phyloP scores from a whole-genome alignment of 495 filamentous ascomycete species.

The Penicillium longicatenatum region DNA sequence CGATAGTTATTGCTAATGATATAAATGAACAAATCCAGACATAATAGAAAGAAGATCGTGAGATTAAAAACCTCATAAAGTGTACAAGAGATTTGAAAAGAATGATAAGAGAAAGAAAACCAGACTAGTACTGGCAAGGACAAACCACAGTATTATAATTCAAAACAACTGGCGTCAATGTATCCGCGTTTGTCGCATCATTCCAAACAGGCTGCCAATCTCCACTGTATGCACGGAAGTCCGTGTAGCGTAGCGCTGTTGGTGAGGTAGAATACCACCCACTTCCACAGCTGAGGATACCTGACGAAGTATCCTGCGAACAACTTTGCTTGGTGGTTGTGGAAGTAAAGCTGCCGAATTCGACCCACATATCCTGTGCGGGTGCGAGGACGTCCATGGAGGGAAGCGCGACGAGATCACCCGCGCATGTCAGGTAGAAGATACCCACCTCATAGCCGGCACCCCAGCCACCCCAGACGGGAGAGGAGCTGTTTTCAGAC shows the following conservation, averaged over 20 bases:
- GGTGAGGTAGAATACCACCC: neutral
- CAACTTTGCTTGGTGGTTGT: neutral
- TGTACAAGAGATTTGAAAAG: neutral
- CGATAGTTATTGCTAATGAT: no score
- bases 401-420: neutral
- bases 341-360: neutral
- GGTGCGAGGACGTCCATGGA: neutral
- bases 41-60: no score
- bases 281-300: neutral
- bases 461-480: neutral
- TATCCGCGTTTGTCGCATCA: neutral
- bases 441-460: neutral
- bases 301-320: neutral
- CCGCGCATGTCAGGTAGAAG: neutral
- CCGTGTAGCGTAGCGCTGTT: neutral
- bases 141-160: neutral
- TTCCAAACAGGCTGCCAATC: neutral
- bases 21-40: no score
- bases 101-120: neutral
- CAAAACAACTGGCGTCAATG: neutral
- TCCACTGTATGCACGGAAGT: neutral
- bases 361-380: neutral
- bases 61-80: neutral
- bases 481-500: neutral
- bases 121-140: neutral